phyloP scores from a whole-genome alignment of 345 rosid genomes.

The Populus nigra region DNA sequence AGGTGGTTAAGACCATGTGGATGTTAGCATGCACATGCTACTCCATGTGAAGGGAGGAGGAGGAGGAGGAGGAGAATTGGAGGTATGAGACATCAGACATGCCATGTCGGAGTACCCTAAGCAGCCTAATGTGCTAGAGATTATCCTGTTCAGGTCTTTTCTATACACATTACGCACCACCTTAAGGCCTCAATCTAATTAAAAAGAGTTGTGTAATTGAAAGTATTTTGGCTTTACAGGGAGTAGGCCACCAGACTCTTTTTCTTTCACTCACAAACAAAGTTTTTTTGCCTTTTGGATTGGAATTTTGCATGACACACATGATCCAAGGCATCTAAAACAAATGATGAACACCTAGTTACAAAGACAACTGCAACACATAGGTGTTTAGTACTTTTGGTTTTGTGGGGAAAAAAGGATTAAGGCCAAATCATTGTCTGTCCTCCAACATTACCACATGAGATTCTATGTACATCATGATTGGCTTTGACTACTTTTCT shows the following conservation, averaged over 20 bases:
- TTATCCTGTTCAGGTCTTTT: background rate
- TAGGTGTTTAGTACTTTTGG: background rate
- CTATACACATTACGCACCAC: background rate
- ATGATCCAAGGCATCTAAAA: constrained; percentile 45
- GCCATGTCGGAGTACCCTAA: background rate
- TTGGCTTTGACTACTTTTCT: constrained; percentile 85
- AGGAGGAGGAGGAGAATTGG: background rate
- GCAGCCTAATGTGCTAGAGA: background rate
- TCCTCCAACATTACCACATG: constrained; percentile 64
- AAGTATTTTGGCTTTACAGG: constrained; percentile 37
- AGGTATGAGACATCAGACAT: background rate
- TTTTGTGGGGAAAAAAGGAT: constrained; percentile 14
- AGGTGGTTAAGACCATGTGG: constrained; percentile 5
- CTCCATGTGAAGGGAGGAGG: constrained; percentile 22
- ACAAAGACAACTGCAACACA: background rate
- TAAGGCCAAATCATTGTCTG: constrained; percentile 41
- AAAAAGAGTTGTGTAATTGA: constrained; percentile 11
- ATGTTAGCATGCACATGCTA: constrained; percentile 8
- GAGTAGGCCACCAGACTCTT: constrained; percentile 44
- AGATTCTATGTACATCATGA: constrained; percentile 59
- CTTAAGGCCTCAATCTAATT: background rate
- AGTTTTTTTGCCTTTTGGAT: constrained; percentile 17
- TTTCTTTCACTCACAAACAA: constrained; percentile 12
- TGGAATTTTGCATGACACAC: constrained; percentile 43
- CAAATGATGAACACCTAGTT: constrained; percentile 22